Base-by-base conservation (phyloP, 2,329 filamentous ascomycete species). In the Saccharata proteae region DNA sequence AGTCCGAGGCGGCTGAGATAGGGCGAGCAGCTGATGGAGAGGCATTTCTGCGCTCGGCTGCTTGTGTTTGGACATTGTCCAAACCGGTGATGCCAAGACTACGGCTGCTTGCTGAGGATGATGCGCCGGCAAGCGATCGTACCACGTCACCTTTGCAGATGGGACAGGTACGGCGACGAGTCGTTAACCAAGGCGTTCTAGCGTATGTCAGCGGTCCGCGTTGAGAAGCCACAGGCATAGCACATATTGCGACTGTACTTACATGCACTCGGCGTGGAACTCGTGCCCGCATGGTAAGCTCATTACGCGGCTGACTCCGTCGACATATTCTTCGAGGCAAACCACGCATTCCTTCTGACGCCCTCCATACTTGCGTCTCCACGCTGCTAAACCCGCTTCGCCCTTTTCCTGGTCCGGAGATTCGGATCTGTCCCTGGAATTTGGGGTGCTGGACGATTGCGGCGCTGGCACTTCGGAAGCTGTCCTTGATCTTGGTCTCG, bases 71-170 rank as follows among this genome's bases (percentile, higher is more conserved):
- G n/a, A n/a, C n/a, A n/a, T n/a, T n/a, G n/a, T n/a, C n/a, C n/a
- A n/a, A n/a, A n/a, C n/a, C n/a, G n/a, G n/a, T n/a, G n/a, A n/a
- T n/a, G n/a, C n/a, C n/a, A n/a, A n/a, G n/a, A n/a, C n/a, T n/a
- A n/a, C n/a, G n/a, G n/a, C n/a, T n/a, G n/a, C n/a, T n/a, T n/a
- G n/a, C n/a, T n/a, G n/a, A n/a, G n/a, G n/a, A n/a, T n/a, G n/a
- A n/a, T 30, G 13, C 46, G 41, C n/a, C 48, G 48, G 7, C 59
- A 44, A 6, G 53, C 57, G 26, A n/a, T n/a, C 66, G 57, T 11
- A 98, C 88, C 20, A 98, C 90, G 51, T 98, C 90, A 29, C 86
- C 85, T 62, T 98, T 98, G 63, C 90, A 98, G 38, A 98, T 96
- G 1, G 90, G 90, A 47, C 90, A 98, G n/a, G 90, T 98, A 40